Conservation (phyloP, 176 grass and related monocot genomes). For the Pharus latifolius region DNA sequence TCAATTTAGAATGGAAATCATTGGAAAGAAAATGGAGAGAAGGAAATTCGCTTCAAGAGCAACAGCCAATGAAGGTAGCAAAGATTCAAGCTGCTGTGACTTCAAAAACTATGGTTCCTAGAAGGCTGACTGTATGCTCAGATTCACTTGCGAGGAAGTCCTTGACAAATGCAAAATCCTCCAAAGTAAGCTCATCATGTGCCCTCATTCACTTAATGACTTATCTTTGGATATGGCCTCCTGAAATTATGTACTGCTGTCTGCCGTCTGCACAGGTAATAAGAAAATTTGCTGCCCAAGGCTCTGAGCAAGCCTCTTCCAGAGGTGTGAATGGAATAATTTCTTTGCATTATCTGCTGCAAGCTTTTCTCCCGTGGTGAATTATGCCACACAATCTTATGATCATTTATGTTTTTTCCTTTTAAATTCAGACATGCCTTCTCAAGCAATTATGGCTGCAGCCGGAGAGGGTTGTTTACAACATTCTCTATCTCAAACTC, state of each 20-base stretch:
- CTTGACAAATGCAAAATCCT: conserved; percentile 29
- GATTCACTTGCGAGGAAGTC: conserved; percentile 17
- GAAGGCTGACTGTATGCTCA: background rate
- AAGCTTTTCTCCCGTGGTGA: background rate
- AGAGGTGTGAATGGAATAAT: conserved; percentile 48
- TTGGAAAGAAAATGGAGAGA: conserved; percentile 48
- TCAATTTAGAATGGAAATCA: conserved; percentile 52
- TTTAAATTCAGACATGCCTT: conserved; percentile 25
- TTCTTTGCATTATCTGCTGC: background rate
- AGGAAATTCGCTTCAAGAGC: background rate
- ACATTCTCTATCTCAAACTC: conserved; percentile 14
- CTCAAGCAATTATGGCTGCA: conserved; percentile 24
- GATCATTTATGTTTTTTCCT: background rate
- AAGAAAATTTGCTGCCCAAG: conserved; percentile 23
- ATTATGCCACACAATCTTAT: background rate
- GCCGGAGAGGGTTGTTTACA: background rate
- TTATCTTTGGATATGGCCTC: background rate
- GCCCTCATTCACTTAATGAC: background rate
- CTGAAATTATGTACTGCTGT: conserved; percentile 11
- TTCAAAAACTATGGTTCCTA: background rate
- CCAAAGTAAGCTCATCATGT: conserved; percentile 32
- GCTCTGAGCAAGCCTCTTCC: conserved; percentile 5
- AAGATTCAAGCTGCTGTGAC: background rate
- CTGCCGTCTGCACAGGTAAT: conserved; percentile 29
- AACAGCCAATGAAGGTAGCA: conserved; percentile 9